Conservation (phyloP, 2,329 filamentous ascomycete species). For the Cryphonectria carpinicola region DNA sequence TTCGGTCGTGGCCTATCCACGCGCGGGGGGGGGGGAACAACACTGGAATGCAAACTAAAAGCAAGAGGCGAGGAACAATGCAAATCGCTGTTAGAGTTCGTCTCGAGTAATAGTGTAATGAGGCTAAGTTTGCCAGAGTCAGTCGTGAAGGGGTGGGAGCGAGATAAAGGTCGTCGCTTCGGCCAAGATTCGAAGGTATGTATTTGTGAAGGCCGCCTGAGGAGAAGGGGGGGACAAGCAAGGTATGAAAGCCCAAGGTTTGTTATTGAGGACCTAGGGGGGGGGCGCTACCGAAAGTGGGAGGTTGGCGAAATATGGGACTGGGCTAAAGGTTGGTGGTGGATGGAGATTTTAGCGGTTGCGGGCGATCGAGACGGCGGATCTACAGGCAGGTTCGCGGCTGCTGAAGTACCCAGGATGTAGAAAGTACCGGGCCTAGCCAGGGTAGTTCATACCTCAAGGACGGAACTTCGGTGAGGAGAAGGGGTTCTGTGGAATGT, state of each 20-base stretch:
- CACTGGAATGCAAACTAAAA: not conserved
- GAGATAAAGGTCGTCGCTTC: not conserved
- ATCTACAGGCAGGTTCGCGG: conserved; percentile 12
- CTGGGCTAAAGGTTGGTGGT: conserved; percentile 3
- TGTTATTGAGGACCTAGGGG: not conserved
- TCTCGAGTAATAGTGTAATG: not conserved
- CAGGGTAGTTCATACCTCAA: not conserved
- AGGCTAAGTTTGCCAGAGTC: not conserved
- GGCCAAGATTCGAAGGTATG: conserved; percentile 12
- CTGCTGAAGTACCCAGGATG: not conserved
- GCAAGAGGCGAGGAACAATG: not conserved
- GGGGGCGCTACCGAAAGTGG: conserved; percentile 6
- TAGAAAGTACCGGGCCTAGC: conserved; percentile 6
- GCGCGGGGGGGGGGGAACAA: not conserved
- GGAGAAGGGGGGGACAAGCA: not conserved
- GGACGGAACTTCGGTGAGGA: not conserved
- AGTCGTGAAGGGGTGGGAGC: not conserved
- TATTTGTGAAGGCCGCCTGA: not conserved
- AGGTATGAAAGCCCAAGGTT: not conserved
- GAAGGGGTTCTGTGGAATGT: not conserved
- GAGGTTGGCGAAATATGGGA: conserved; percentile 20
- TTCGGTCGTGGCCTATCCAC: conserved; percentile 6
- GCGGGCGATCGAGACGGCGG: conserved; percentile 6
- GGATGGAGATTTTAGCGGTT: conserved; percentile 11
- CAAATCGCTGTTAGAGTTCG: not conserved